Conservation (phyloP, 75 land plant species). For the Selaginella tamariscina region DNA sequence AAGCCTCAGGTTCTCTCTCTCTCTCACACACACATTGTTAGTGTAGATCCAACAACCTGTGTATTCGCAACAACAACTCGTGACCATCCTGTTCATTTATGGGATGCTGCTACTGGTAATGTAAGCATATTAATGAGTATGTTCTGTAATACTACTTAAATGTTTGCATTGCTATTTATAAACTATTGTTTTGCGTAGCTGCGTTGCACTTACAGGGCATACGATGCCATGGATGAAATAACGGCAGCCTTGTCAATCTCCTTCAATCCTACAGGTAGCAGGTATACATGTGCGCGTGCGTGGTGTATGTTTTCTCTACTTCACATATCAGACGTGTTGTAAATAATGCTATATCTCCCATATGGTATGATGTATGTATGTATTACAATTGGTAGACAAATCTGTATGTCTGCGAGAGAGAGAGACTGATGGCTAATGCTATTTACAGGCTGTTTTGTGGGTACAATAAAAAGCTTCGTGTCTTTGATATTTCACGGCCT, state of each 20-base stretch:
- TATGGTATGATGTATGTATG: background rate
- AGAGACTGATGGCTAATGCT: too few relatives aligned
- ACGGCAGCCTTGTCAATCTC: slow-evolving; percentile 85
- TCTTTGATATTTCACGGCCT: slow-evolving; percentile 88
- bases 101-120: slow-evolving; percentile 88
- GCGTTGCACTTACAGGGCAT: slow-evolving; percentile 94
- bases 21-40: background rate
- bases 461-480: slow-evolving; percentile 70
- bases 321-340: too few relatives aligned
- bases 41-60: slow-evolving; percentile 59
- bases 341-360: background rate
- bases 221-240: slow-evolving; percentile 97
- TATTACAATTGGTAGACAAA: background rate
- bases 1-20: too few relatives aligned
- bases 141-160: too few relatives aligned
- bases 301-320: background rate
- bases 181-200: slow-evolving; percentile 36
- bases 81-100: slow-evolving; percentile 98
- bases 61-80: slow-evolving; percentile 83
- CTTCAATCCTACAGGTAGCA: slow-evolving; percentile 64
- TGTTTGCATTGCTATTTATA: background rate
- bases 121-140: slow-evolving; percentile 37
- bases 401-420: too few relatives aligned
- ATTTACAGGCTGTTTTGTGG: slow-evolving; percentile 79
- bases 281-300: slow-evolving; percentile 24